Percentiles rank a stretch among this genome's conserved stretches.
These are phyloP conservation scores for Globisporangium paddicum DNA, from an alignment of 352 stramenopile genomes.

Conservation along the genomic window DNA sequence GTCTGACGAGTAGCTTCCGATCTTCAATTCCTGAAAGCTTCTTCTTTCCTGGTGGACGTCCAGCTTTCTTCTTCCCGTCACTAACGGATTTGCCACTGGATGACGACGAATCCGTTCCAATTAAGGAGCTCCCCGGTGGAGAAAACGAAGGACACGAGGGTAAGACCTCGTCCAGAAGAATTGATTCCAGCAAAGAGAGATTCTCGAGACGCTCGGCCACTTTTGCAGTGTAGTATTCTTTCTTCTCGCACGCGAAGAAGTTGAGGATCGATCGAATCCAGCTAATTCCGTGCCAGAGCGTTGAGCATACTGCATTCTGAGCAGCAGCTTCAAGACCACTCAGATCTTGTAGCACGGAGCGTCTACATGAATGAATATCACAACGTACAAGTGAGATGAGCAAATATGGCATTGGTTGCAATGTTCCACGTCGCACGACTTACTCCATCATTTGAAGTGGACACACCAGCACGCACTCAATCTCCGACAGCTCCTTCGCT, in stretches of 20 bases:
- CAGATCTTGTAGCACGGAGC: slow-evolving; percentile 39
- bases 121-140: slow-evolving; percentile 15
- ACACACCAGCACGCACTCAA: slow-evolving; percentile 50
- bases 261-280: slow-evolving; percentile 61
- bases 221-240: slow-evolving; percentile 25
- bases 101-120: neutral
- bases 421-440: slow-evolving; percentile 9
- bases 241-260: slow-evolving; percentile 37
- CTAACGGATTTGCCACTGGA: neutral
- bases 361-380: slow-evolving; percentile 15
- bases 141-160: slow-evolving; percentile 22
- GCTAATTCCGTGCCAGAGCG: slow-evolving; percentile 54
- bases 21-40: slow-evolving; percentile 9
- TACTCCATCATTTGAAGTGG: slow-evolving; percentile 61
- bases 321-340: slow-evolving; percentile 22
- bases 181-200: slow-evolving; percentile 31
- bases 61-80: slow-evolving; percentile 23
- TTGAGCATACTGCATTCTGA: slow-evolving; percentile 39
- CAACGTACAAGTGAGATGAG: neutral
- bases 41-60: slow-evolving; percentile 18
- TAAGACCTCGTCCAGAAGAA: slow-evolving; percentile 33
- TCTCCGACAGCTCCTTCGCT: slow-evolving; percentile 22
- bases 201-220: slow-evolving; percentile 42
- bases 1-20: slow-evolving; percentile 16
- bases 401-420: neutral